phyloP scores from a whole-genome alignment of 805 yeast species.

The Ogataea angusta region DNA sequence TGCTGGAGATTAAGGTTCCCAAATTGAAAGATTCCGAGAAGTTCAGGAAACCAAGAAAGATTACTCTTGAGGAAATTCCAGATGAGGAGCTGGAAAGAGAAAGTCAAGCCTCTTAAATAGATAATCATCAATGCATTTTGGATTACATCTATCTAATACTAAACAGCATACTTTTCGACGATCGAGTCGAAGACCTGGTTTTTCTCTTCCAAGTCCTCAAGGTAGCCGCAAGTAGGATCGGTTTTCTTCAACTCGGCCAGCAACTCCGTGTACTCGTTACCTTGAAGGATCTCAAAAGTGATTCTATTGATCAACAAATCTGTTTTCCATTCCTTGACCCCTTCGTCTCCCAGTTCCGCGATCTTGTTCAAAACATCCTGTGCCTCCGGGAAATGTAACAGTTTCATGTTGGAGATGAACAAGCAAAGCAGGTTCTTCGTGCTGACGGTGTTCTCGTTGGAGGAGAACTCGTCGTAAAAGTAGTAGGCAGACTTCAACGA shows the following conservation, averaged over 20 bases:
- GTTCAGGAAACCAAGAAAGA: slow-evolving; percentile 22
- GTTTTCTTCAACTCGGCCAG: slow-evolving; percentile 41
- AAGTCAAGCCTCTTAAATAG: slow-evolving; percentile 1
- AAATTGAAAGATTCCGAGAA: slow-evolving; percentile 31
- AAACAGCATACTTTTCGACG: slow-evolving; percentile 50
- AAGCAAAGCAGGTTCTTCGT: slow-evolving; percentile 55
- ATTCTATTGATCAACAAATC: slow-evolving; percentile 64
- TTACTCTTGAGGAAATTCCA: slow-evolving; percentile 28
- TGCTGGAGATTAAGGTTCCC: slow-evolving; percentile 51
- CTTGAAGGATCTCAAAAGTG: slow-evolving; percentile 56
- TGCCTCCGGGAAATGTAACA: slow-evolving; percentile 81
- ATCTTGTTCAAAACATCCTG: slow-evolving; percentile 53
- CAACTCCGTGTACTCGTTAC: slow-evolving; percentile 27
- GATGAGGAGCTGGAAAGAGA: slow-evolving; percentile 32
- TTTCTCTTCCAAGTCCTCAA: slow-evolving; percentile 60
- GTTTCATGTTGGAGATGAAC: slow-evolving; percentile 72
- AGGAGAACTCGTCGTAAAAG: slow-evolving; percentile 78
- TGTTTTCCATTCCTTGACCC: slow-evolving; percentile 27
- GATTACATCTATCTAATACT: slow-evolving; percentile 2
- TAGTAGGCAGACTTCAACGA: slow-evolving; percentile 50
- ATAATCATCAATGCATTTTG: not conserved
- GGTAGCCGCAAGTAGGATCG: slow-evolving; percentile 47
- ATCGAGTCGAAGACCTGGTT: slow-evolving; percentile 63
- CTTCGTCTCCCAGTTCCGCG: slow-evolving; percentile 20
- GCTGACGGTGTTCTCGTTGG: slow-evolving; percentile 44